A percentile compares a stretch with the other conserved stretches of the same genome.
phyloP scores from a whole-genome alignment of 2,329 filamentous ascomycete species.

The Neopestalotiopsis rosae region DNA sequence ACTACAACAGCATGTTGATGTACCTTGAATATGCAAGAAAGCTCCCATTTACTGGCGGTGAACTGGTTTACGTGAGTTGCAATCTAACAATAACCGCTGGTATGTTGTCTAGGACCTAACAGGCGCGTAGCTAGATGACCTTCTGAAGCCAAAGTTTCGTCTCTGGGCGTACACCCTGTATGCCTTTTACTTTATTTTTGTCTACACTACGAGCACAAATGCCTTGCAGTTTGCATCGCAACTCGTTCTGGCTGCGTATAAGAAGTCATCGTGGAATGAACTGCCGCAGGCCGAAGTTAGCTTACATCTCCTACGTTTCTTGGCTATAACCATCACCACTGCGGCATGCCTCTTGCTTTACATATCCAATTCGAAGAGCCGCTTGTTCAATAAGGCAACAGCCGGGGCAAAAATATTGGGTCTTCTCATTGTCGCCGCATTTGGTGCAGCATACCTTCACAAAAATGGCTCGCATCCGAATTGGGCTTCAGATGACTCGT shows the following conservation, averaged over 20 bases:
- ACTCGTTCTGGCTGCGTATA: not conserved
- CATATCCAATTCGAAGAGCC: not conserved
- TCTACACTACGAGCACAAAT: constrained; percentile 1
- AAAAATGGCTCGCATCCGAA: not conserved
- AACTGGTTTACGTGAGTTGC: not conserved
- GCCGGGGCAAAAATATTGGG: not conserved
- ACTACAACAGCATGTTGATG: not conserved
- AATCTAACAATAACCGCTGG: too few relatives aligned
- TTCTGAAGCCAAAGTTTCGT: not conserved
- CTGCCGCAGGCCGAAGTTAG: not conserved
- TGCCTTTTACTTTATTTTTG: constrained; percentile 3
- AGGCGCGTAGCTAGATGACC: not conserved
- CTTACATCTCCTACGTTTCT: not conserved
- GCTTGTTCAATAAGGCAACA: not conserved
- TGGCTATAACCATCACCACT: not conserved
- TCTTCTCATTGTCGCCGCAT: not conserved
- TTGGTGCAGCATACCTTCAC: not conserved
- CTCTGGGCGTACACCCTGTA: constrained; percentile 2
- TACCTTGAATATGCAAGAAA: constrained; percentile 6
- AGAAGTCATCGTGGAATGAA: not conserved
- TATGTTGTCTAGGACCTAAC: not conserved
- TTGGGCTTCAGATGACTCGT: not conserved
- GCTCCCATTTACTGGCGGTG: not conserved
- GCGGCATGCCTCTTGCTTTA: constrained; percentile 2
- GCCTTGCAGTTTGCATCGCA: constrained; percentile 2